phyloP scores from a whole-genome alignment of 345 rosid genomes.

The Salix arbutifolia region DNA sequence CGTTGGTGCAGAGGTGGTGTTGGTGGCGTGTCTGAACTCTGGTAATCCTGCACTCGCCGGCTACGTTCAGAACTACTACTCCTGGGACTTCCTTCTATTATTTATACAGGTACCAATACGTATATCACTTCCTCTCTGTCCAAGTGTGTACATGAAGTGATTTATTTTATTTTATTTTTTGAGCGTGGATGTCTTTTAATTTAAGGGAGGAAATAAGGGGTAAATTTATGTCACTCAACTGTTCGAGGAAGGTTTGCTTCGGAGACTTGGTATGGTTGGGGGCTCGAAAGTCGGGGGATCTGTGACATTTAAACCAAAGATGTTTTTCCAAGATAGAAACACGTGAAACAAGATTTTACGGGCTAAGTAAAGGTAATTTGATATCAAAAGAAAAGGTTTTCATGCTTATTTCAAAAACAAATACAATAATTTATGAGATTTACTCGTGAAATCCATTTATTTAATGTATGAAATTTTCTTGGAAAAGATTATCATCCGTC shows the following conservation, averaged over 20 bases:
- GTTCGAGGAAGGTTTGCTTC: neutral
- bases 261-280: neutral
- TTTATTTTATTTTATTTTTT: neutral
- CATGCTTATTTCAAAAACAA: no score
- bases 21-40: conserved; percentile 9
- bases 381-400: no score
- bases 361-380: no score
- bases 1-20: neutral
- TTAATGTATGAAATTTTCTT: no score
- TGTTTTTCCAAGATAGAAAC: neutral
- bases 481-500: no score
- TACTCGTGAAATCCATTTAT: no score
- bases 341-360: no score
- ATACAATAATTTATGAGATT: no score
- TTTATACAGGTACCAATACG: neutral
- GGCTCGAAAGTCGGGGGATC: neutral
- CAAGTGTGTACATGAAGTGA: neutral
- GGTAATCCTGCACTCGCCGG: conserved; percentile 16
- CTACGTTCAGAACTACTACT: conserved; percentile 10
- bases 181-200: neutral
- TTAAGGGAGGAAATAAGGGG: neutral
- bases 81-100: neutral
- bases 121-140: neutral
- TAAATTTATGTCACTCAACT: neutral
- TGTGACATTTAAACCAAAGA: neutral